Conservation (phyloP, 495 filamentous ascomycete species). For the Glarea lozoyensis region DNA sequence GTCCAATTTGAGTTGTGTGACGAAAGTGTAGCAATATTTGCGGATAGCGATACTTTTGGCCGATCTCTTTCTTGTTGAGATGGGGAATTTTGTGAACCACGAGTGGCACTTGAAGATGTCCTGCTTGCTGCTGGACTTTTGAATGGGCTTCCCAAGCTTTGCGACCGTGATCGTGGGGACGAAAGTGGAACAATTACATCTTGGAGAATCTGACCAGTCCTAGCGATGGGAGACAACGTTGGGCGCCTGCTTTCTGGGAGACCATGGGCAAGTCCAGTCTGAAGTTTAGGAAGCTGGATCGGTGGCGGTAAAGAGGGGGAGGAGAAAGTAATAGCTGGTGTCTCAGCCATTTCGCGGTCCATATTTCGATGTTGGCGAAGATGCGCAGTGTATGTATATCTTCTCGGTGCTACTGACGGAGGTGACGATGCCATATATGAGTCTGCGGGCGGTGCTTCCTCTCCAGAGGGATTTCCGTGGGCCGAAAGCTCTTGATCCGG, state of each 20-base stretch:
- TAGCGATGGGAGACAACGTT: slow-evolving; percentile 41
- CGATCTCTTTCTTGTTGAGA: slow-evolving; percentile 5
- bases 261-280: slow-evolving; percentile 9
- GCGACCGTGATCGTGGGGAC: slow-evolving; percentile 34
- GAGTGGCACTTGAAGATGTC: slow-evolving; percentile 10
- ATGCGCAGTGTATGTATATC: slow-evolving; percentile 20
- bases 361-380: slow-evolving; percentile 17
- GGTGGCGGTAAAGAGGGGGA: slow-evolving; percentile 27
- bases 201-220: slow-evolving; percentile 40
- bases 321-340: slow-evolving; percentile 24
- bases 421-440: slow-evolving; percentile 20
- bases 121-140: slow-evolving; percentile 27
- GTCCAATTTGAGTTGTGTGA: slow-evolving; percentile 1
- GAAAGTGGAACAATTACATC: slow-evolving; percentile 42
- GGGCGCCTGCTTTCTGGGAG: slow-evolving; percentile 22
- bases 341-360: slow-evolving; percentile 17
- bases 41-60: slow-evolving; percentile 10
- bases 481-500: no score
- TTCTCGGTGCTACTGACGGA: slow-evolving; percentile 16
- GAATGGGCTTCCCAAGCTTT: slow-evolving; percentile 42
- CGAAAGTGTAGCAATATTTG: slow-evolving; percentile 4
- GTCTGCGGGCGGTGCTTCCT: slow-evolving; percentile 6
- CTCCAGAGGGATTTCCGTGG: no score
- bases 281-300: slow-evolving; percentile 15
- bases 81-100: neutral